A percentile compares a stretch with the other conserved stretches of the same genome.
phyloP scores from a whole-genome alignment of 2,329 filamentous ascomycete genomes.

The Beauveria scarabaeidicola region DNA sequence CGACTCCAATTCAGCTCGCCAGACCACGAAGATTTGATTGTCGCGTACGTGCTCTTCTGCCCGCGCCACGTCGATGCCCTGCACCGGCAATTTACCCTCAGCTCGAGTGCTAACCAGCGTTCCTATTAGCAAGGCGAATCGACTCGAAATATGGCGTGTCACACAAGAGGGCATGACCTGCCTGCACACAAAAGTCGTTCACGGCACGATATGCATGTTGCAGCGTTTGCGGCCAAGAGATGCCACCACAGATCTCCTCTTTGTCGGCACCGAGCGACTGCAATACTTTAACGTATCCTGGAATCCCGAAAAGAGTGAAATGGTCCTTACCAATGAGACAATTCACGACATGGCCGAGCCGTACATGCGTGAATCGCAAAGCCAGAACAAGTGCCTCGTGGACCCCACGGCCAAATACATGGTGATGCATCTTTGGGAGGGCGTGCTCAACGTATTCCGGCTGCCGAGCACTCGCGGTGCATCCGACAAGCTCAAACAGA shows the following conservation, averaged over 20 bases:
- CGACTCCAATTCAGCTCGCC: constrained; percentile 66
- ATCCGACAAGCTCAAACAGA: constrained; percentile 35
- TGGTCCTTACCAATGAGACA: constrained; percentile 43
- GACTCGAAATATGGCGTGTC: constrained; percentile 73
- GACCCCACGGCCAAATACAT: constrained; percentile 64
- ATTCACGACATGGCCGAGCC: constrained; percentile 48
- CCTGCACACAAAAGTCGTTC: constrained; percentile 61
- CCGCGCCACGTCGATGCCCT: neutral
- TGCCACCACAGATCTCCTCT: constrained; percentile 71
- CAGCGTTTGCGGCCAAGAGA: constrained; percentile 69
- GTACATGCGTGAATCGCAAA: constrained; percentile 68
- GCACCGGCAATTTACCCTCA: neutral
- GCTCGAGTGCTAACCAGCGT: constrained; percentile 20
- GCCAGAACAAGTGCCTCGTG: constrained; percentile 72
- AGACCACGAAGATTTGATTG: constrained; percentile 71
- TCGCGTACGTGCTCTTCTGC: constrained; percentile 58
- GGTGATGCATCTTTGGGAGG: constrained; percentile 52
- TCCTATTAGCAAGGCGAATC: constrained; percentile 63
- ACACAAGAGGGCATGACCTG: constrained; percentile 56
- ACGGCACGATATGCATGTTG: constrained; percentile 80
- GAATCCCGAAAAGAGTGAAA: constrained; percentile 49
- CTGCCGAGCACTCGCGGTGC: constrained; percentile 38
- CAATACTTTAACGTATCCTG: constrained; percentile 87
- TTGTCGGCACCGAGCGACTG: constrained; percentile 82
- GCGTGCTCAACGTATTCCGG: constrained; percentile 47